Evolutionary conservation across 2,329 filamentous ascomycete species (phyloP).

Genomic region (Aspergillus vadensis): DNA sequence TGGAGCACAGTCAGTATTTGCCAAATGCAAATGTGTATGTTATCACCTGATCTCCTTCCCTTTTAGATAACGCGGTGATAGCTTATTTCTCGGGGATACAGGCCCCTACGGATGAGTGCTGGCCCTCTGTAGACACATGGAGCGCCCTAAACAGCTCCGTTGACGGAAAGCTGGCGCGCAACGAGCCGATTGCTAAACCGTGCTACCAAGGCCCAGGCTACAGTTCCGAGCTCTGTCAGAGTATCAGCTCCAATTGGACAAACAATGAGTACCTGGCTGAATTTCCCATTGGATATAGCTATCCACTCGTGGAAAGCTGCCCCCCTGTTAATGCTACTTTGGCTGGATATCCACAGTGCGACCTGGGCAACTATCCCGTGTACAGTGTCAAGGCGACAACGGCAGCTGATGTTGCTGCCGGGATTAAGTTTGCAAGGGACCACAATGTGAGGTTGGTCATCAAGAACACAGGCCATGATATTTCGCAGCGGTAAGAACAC

Average conservation of each 20-base stretch:
- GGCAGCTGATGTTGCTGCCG: slow-evolving; percentile 25
- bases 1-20: slow-evolving; percentile 5
- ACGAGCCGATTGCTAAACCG: slow-evolving; percentile 51
- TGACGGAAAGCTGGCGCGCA: slow-evolving; percentile 51
- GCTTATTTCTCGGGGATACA: background rate
- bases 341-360: slow-evolving; percentile 15
- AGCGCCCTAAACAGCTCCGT: slow-evolving; percentile 52
- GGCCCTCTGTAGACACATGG: slow-evolving; percentile 53
- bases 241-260: slow-evolving; percentile 46
- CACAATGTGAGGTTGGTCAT: slow-evolving; percentile 56
- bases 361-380: slow-evolving; percentile 4
- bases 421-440: slow-evolving; percentile 46
- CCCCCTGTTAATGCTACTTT: slow-evolving; percentile 37
- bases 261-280: slow-evolving; percentile 22
- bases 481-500: slow-evolving; percentile 16
- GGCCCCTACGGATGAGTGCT: slow-evolving; percentile 32
- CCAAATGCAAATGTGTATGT: slow-evolving; percentile 13
- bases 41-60: background rate
- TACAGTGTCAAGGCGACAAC: slow-evolving; percentile 28
- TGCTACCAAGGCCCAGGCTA: slow-evolving; percentile 50
- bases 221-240: slow-evolving; percentile 45
- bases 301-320: slow-evolving; percentile 39
- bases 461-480: slow-evolving; percentile 45
- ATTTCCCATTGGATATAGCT: slow-evolving; percentile 32
- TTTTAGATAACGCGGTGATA: too few relatives aligned